Base-by-base conservation (phyloP, 1,284 basidiomycete species). In the Paramarasmius palmivorus region DNA sequence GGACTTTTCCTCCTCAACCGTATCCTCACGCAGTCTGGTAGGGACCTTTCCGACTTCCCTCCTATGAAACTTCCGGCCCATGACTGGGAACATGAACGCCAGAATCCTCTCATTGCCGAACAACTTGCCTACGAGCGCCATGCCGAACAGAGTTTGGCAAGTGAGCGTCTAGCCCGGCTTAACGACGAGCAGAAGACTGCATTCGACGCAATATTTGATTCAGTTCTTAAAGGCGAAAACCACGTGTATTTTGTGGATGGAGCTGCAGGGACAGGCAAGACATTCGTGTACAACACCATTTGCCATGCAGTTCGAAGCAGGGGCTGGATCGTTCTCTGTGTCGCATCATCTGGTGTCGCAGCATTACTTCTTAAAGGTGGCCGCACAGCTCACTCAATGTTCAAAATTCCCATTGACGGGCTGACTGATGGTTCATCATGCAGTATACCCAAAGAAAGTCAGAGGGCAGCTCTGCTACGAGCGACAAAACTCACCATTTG, bases 241-340 rank as follows among this genome's bases (percentile, higher is more conserved):
- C n/a, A n/a, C n/a, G n/a, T n/a, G n/a, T n/a, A n/a, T n/a, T n/a
- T n/a, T n/a, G n/a, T n/a, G n/a, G n/a, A n/a, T n/a, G n/a, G n/a
- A n/a, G n/a, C 70, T 23, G 78, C 73, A 45, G 78, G 78, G 0
- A 72, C 70, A 54, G 78, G 78, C 2, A 83, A 82, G 55, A 82
- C 77, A 0, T 82, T 71, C 63, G 40, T 80, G 0, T 73, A 73
- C 54, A 77, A 73, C 8, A 68, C 73, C 0, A 53, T 82, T 40
- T 68, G 69, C 53, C 44, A 64, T 49, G 37, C 53, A 4, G 19
- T 79, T 2, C 61, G 65, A 15, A 49, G 55, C 12, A 53, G 64
- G 25, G 62, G 62, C 0, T 19, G 55, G 10, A 69, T 79, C 58
- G 68, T 75, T 0, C 62, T 81, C 0, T 76, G 72, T 66, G 73